These are phyloP conservation scores for Toxoplasma gondii DNA, from an alignment of 169 alveolate species.

Conservation along the genomic window DNA sequence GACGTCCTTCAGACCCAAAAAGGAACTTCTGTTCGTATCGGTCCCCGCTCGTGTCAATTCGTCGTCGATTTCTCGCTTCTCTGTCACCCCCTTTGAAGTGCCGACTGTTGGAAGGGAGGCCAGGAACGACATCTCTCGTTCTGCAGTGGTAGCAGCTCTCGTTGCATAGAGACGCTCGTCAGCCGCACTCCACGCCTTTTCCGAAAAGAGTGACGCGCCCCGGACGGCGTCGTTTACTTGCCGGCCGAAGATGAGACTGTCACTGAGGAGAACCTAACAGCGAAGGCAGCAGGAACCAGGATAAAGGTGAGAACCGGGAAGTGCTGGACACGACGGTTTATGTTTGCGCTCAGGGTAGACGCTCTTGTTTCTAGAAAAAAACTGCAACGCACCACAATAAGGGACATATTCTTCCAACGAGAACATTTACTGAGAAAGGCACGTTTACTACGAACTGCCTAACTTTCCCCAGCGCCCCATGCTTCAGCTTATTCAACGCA, in stretches of 20 bases:
- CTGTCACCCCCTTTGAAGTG: background rate
- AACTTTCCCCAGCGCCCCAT: too few species aligned
- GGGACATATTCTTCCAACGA: too few species aligned
- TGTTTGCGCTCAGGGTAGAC: too few species aligned
- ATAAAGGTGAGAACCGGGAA: background rate
- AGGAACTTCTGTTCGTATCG: too few species aligned
- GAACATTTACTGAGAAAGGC: too few species aligned
- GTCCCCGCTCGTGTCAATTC: background rate
- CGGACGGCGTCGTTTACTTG: conserved; percentile 36
- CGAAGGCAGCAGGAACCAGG: background rate
- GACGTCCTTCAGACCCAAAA: too few species aligned
- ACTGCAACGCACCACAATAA: too few species aligned
- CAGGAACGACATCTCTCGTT: background rate
- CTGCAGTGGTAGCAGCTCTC: background rate
- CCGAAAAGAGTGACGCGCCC: background rate
- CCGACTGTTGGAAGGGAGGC: background rate
- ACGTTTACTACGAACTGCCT: too few species aligned
- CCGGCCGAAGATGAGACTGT: conserved; percentile 36
- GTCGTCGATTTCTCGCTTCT: background rate
- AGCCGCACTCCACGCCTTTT: background rate
- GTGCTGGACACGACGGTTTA: too few species aligned
- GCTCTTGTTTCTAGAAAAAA: too few species aligned
- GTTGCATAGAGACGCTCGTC: background rate
- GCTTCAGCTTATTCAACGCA: too few species aligned
- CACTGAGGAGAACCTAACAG: conserved; percentile 53